Base-by-base conservation (phyloP, 176 grass and related monocot species). In the Carex cristatella region DNA sequence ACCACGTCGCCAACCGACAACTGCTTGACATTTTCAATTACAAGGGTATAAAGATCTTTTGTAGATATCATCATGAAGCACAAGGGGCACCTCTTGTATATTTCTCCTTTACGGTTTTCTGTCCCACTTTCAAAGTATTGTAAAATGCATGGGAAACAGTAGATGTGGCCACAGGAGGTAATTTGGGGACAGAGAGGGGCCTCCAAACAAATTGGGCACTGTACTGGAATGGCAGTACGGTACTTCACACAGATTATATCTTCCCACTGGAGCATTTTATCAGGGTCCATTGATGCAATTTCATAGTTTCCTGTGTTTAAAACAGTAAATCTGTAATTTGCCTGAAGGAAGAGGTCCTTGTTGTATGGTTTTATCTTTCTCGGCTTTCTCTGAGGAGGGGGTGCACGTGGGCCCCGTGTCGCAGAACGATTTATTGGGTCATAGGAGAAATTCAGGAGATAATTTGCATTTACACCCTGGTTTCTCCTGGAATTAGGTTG, bases 241-340 rank as follows among this genome's bases (percentile, higher is more conserved):
- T 92, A 89, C 68, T 81, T 99, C 80, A 94, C 93, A 85, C 93
- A 95, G 44, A 99, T 76, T 58, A 99, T 90, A 86, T 99, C 93
- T 86, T 95, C 96, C 96, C 96, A 99, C 61, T 85, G 91, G 56
- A 99, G 86, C 96, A 99, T 99, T 85, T 94, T 99, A 88, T 99
- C 96, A 51, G 96, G 96, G 83, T 99, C 96, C 85, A 94, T 87
- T 14, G 84, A 94, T 84, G 93, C 93, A 35, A 89, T 81, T 59
- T 94, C 78, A 81, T 74, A 95, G 69, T 75, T 84, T 64, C 91
- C 96, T 7, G 83, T 99, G 81, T 99, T 88, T 69, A 99, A 89
- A 60, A 99, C 88, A 84, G 93, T 84, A 70, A 98, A 98, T 88
- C 87, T 95, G 90, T 92, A 98, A 92, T 98, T 98, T 87, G 96